A percentile compares a stretch with the other conserved stretches of the same genome.
phyloP scores from a whole-genome alignment of 2,329 filamentous ascomycete species.

The Dactylellina parvicollis region DNA sequence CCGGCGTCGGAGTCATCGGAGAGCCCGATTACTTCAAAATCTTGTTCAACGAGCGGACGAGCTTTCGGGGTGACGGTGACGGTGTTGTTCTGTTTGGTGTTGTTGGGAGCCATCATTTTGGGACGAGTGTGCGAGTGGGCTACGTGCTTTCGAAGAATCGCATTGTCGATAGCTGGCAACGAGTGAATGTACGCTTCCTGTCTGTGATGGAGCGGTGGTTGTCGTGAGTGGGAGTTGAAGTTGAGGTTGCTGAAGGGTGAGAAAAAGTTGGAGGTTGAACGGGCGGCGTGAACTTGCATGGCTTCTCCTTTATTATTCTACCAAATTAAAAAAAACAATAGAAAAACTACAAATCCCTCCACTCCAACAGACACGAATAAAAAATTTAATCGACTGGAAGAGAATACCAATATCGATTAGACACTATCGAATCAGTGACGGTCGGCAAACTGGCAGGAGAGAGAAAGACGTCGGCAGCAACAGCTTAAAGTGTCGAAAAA shows the following conservation, averaged over 20 bases:
- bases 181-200: constrained; percentile 36
- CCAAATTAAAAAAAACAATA: constrained; percentile 3
- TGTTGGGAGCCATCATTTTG: constrained; percentile 41
- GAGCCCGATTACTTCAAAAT: constrained; percentile 51
- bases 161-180: constrained; percentile 38
- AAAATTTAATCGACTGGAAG: background rate
- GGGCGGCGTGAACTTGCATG: constrained; percentile 52
- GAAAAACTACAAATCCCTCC: constrained; percentile 1
- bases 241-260: constrained; percentile 20
- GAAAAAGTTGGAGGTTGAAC: constrained; percentile 42
- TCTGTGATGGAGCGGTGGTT: constrained; percentile 19
- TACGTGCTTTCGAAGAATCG: constrained; percentile 48
- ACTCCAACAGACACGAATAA: constrained; percentile 7
- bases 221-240: constrained; percentile 35
- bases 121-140: constrained; percentile 31
- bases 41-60: constrained; percentile 51
- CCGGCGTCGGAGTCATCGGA: constrained; percentile 41
- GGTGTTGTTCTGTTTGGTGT: constrained; percentile 46
- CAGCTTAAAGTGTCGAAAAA: constrained; percentile 35
- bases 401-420: background rate
- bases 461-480: constrained; percentile 31
- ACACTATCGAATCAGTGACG: constrained; percentile 1
- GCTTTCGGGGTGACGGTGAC: constrained; percentile 21
- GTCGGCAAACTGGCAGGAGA: constrained; percentile 21
- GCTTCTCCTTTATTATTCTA: constrained; percentile 37